Evolutionary conservation across 1,284 basidiomycete genomes (phyloP).

Genomic region (Macrocystidia cucumis): DNA sequence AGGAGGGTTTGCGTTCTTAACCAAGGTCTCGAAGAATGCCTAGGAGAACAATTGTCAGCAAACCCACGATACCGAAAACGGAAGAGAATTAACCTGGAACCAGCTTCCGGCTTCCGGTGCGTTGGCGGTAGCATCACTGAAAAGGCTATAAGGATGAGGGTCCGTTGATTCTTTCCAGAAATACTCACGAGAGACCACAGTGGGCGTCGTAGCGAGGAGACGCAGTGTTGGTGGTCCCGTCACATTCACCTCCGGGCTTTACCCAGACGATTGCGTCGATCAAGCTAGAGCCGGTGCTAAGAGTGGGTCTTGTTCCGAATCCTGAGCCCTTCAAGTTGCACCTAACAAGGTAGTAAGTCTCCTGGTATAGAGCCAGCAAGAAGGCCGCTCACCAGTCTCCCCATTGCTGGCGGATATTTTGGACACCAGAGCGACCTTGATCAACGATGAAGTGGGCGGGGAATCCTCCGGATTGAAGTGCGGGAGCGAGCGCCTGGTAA

Average conservation of each 20-base stretch:
- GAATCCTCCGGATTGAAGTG: conserved; percentile 38
- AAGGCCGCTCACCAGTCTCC: conserved; percentile 26
- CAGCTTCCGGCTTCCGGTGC: conserved; percentile 57
- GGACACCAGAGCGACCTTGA: conserved; percentile 54
- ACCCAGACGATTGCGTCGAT: conserved; percentile 63
- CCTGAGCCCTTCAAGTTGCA: conserved; percentile 60
- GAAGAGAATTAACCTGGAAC: conserved; percentile 36
- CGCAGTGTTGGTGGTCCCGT: conserved; percentile 54
- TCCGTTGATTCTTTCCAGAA: background rate
- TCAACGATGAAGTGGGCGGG: conserved; percentile 59
- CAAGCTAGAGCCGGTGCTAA: conserved; percentile 42
- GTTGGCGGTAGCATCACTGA: conserved; percentile 43
- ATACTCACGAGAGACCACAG: conserved; percentile 39
- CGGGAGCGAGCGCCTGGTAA: conserved; percentile 38
- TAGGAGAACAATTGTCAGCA: conserved; percentile 3
- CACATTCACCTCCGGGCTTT: conserved; percentile 63
- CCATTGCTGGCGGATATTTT: conserved; percentile 51
- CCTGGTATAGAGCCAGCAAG: background rate
- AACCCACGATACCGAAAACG: background rate
- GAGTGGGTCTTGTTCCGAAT: conserved; percentile 53
- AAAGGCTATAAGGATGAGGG: conserved; percentile 5
- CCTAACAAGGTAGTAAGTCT: background rate
- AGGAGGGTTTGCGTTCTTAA: conserved; percentile 45
- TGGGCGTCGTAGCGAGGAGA: conserved; percentile 51
- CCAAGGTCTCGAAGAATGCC: conserved; percentile 49